phyloP scores from a whole-genome alignment of 768 basidiomycete species.

The Mycena maculata region DNA sequence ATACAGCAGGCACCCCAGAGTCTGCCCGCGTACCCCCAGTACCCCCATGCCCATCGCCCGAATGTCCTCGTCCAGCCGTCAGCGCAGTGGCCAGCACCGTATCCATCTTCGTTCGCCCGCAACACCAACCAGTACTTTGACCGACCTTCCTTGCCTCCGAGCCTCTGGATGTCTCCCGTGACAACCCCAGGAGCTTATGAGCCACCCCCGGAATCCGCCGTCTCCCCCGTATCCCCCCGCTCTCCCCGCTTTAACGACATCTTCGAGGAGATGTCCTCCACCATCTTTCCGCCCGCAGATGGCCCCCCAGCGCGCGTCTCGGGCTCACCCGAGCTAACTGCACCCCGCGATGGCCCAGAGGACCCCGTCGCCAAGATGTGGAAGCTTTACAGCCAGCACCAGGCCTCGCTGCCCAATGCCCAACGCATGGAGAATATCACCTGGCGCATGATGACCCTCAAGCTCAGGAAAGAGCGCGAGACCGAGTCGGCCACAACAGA shows the following conservation, averaged over 20 bases:
- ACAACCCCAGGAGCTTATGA: constrained; percentile 57
- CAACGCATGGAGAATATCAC: constrained; percentile 98
- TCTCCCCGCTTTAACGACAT: constrained; percentile 75
- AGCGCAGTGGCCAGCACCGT: constrained; percentile 29
- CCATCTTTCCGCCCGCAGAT: constrained; percentile 48
- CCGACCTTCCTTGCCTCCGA: constrained; percentile 71
- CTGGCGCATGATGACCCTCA: constrained; percentile 98
- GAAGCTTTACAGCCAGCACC: constrained; percentile 94
- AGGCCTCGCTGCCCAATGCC: constrained; percentile 89
- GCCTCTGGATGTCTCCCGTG: constrained; percentile 87
- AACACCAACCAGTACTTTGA: constrained; percentile 56
- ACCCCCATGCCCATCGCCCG: constrained; percentile 32
- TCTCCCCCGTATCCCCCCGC: constrained; percentile 62
- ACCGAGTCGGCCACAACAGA: constrained; percentile 54
- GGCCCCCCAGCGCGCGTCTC: constrained; percentile 42
- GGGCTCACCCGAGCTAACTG: constrained; percentile 49
- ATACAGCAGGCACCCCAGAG: constrained; percentile 45
- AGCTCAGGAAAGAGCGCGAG: constrained; percentile 89
- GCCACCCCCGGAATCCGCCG: constrained; percentile 49
- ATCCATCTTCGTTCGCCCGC: constrained; percentile 29
- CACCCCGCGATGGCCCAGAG: constrained; percentile 17
- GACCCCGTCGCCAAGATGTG: constrained; percentile 87
- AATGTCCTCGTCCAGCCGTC: constrained; percentile 34
- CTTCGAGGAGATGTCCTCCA: constrained; percentile 67
- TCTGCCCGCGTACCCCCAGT: constrained; percentile 53